Percentiles rank a stretch among this genome's conserved stretches.
Evolutionary conservation across 176 grass and related monocot species (phyloP).

Genomic region (Zoysia japonica): DNA sequence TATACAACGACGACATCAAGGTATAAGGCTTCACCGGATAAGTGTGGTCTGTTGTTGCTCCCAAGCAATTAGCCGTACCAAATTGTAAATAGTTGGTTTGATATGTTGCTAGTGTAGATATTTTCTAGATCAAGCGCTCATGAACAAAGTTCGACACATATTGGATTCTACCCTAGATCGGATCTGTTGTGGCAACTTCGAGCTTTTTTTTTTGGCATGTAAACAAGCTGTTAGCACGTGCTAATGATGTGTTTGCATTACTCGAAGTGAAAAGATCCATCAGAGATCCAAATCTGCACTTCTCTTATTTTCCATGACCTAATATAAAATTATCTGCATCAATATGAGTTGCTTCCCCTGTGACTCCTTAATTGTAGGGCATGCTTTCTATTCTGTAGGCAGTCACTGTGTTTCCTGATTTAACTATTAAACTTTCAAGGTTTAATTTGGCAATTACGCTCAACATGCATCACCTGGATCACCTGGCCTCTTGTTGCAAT

Average conservation of each 20-base stretch:
- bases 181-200: not conserved
- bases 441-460: not conserved
- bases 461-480: not conserved
- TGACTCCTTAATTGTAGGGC: not conserved
- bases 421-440: too few species aligned
- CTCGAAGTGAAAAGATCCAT: not conserved
- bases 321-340: not conserved
- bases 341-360: not conserved
- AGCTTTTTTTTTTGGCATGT: not conserved
- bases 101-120: not conserved
- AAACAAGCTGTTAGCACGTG: not conserved
- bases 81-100: not conserved
- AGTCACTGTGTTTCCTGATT: not conserved
- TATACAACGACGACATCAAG: slow-evolving; percentile 97
- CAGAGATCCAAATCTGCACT: not conserved
- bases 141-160: not conserved
- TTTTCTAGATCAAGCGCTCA: slow-evolving; percentile 28
- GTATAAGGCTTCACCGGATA: slow-evolving; percentile 36
- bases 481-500: not conserved
- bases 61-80: not conserved
- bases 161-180: not conserved
- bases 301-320: not conserved
- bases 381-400: not conserved
- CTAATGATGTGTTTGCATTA: not conserved
- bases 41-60: not conserved